Evolutionary conservation across 768 basidiomycete genomes (phyloP).

Genomic region (Neoboletus subvelutipes): DNA sequence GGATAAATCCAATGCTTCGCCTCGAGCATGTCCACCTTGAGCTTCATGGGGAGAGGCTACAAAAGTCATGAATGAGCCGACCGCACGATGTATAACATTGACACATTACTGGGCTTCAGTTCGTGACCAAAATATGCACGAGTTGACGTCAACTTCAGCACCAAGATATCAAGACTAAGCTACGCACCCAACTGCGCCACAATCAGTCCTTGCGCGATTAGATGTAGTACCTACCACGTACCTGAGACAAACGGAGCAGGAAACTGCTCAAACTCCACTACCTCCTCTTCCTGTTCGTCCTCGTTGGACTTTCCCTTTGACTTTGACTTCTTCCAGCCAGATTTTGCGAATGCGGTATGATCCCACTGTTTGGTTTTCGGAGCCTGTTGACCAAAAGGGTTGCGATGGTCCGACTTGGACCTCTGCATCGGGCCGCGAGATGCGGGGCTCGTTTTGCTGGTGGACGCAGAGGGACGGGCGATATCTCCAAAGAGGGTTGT

Average conservation of each 20-base stretch:
- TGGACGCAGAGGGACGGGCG: constrained; percentile 35
- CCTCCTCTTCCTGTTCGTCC: constrained; percentile 58
- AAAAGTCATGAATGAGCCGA: constrained; percentile 1
- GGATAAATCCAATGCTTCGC: constrained; percentile 91
- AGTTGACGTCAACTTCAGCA: constrained; percentile 5
- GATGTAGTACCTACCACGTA: constrained; percentile 36
- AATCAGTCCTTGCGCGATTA: constrained; percentile 10
- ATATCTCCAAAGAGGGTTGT: constrained; percentile 70
- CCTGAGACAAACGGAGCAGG: constrained; percentile 75
- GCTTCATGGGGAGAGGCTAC: constrained; percentile 76
- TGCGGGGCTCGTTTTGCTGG: constrained; percentile 27
- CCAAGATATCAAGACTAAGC: background rate
- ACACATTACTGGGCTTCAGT: constrained; percentile 31
- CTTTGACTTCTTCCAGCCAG: constrained; percentile 60
- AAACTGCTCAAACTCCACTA: constrained; percentile 76
- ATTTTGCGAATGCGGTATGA: constrained; percentile 81
- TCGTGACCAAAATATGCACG: background rate
- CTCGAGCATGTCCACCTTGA: constrained; percentile 72
- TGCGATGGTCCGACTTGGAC: constrained; percentile 40
- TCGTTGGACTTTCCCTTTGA: constrained; percentile 54
- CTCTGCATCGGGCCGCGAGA: constrained; percentile 39
- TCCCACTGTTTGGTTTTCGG: constrained; percentile 87
- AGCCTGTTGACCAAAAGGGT: constrained; percentile 53
- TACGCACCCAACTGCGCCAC: constrained; percentile 53
- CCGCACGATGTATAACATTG: too few species aligned